Conservation (phyloP, 306 rosid genomes). For the Erythrophleum fordii region DNA sequence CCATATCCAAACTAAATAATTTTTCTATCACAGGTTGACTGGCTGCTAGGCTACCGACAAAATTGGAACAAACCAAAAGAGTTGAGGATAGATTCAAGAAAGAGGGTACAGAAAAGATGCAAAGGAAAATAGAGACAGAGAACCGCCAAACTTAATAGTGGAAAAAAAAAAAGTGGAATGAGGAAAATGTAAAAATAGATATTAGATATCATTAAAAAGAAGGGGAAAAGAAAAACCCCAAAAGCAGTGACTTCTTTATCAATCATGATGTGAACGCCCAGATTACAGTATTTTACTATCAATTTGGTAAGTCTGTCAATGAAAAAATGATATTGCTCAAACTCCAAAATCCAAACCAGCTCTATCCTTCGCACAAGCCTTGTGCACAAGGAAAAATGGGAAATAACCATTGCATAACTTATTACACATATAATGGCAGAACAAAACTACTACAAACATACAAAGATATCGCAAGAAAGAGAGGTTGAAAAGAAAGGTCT, state of each 20-base stretch:
- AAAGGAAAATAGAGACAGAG: background rate
- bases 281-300: background rate
- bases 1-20: background rate
- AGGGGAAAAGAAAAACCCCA: background rate
- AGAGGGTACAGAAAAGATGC: background rate
- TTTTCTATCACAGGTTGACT: background rate
- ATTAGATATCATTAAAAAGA: background rate
- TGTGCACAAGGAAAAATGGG: background rate
- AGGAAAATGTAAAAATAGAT: background rate
- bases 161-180: background rate
- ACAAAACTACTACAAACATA: background rate
- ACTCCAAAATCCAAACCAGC: background rate
- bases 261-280: background rate
- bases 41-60: background rate
- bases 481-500: background rate
- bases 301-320: background rate
- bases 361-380: background rate
- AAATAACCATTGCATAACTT: background rate
- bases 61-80: background rate
- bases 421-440: background rate
- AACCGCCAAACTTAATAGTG: background rate
- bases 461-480: background rate
- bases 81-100: background rate
- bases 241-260: background rate
- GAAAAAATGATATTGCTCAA: background rate